These are phyloP conservation scores for Blumeria hordei DNA, from an alignment of 2,329 filamentous ascomycete species.

Conservation along the genomic window DNA sequence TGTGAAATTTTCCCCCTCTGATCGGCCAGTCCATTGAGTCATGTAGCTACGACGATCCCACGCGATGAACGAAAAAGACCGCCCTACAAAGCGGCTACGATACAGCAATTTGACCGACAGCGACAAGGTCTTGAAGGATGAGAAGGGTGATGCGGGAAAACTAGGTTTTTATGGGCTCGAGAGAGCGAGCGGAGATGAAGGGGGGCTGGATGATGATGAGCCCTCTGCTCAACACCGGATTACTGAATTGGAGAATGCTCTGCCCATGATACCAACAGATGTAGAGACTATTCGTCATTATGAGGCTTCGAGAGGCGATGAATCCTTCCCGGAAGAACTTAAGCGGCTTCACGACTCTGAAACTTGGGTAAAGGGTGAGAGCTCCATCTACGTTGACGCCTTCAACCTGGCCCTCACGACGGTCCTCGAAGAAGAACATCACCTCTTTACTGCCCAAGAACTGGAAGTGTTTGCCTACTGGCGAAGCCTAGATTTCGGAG, in stretches of 20 bases:
- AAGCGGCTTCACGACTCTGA: slow-evolving; percentile 18
- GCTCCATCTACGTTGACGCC: slow-evolving; percentile 88
- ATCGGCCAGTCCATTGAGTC: too few relatives aligned
- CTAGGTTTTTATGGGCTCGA: too few relatives aligned
- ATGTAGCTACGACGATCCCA: too few relatives aligned
- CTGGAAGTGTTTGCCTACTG: slow-evolving; percentile 53
- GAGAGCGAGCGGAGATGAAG: too few relatives aligned
- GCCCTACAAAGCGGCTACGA: too few relatives aligned
- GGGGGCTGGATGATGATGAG: slow-evolving; percentile 10
- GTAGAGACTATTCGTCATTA: slow-evolving; percentile 59
- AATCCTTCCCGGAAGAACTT: slow-evolving; percentile 17
- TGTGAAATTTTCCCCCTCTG: too few relatives aligned
- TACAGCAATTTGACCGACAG: too few relatives aligned
- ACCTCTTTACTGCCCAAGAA: slow-evolving; percentile 68
- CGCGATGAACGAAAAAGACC: too few relatives aligned
- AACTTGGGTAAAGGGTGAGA: slow-evolving; percentile 48
- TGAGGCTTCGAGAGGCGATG: slow-evolving; percentile 29
- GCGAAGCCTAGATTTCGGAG: slow-evolving; percentile 51
- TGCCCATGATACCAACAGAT: slow-evolving; percentile 42
- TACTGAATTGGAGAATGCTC: slow-evolving; percentile 46
- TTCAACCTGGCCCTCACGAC: slow-evolving; percentile 84
- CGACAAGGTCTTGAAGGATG: too few relatives aligned
- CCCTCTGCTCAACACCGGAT: slow-evolving; percentile 14
- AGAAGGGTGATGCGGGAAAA: too few relatives aligned
- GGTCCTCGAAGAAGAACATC: slow-evolving; percentile 67